Percentiles rank a stretch among this genome's conserved stretches.
Evolutionary conservation across 805 yeast genomes (phyloP).

Genomic region (Metschnikowia colocasiae): DNA sequence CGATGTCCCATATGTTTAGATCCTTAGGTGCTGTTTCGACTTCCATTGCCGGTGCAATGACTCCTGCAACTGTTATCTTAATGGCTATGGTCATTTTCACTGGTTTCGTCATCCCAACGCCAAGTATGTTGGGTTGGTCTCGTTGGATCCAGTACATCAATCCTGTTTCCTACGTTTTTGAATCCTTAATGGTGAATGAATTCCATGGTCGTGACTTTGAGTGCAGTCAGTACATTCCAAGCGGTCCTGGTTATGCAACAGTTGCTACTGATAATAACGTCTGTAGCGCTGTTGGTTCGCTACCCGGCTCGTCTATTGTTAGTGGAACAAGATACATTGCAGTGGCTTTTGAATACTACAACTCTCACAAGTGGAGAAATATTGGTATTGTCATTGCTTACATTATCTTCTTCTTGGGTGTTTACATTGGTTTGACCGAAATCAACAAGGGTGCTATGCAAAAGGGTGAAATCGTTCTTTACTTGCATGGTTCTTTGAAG

Average conservation of each 20-base stretch:
- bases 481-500: constrained; percentile 38
- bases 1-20: constrained; percentile 41
- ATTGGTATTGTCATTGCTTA: constrained; percentile 63
- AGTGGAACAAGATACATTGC: constrained; percentile 57
- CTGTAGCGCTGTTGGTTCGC: constrained; percentile 61
- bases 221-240: constrained; percentile 58
- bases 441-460: constrained; percentile 47
- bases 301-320: constrained; percentile 50
- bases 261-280: constrained; percentile 39
- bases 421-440: constrained; percentile 35
- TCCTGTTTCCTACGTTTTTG: constrained; percentile 44
- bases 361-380: constrained; percentile 74
- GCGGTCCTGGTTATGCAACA: constrained; percentile 50
- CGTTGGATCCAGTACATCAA: constrained; percentile 41
- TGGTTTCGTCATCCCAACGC: constrained; percentile 42
- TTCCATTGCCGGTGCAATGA: constrained; percentile 40
- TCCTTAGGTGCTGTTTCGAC: constrained; percentile 42
- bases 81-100: constrained; percentile 56
- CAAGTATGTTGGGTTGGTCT: constrained; percentile 32
- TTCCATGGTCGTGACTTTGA: constrained; percentile 53
- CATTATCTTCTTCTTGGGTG: constrained; percentile 38
- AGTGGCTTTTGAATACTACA: constrained; percentile 47
- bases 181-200: constrained; percentile 62
- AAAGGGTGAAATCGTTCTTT: constrained; percentile 37
- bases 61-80: constrained; percentile 43